Evolutionary conservation across 257 asterid genomes (phyloP).

Genomic region (Przewalskia tangutica): DNA sequence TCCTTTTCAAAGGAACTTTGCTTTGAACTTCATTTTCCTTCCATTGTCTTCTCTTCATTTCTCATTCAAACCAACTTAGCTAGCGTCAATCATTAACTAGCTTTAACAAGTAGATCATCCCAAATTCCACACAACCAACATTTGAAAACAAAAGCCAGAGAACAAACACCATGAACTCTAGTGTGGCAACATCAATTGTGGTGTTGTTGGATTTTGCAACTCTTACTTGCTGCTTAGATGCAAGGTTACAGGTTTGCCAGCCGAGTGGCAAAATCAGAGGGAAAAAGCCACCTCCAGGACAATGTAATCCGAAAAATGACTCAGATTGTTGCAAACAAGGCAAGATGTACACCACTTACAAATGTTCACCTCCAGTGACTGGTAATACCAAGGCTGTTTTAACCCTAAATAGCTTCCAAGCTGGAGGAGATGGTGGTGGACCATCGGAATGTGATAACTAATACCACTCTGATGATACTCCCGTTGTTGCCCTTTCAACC

Average conservation of each 20-base stretch:
- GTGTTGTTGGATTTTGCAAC: slow-evolving; percentile 4
- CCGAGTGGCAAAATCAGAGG: slow-evolving; percentile 31
- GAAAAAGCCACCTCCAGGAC: slow-evolving; percentile 29
- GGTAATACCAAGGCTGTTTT: slow-evolving; percentile 22
- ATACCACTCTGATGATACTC: slow-evolving; percentile 27
- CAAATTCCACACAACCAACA: not conserved
- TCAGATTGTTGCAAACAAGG: slow-evolving; percentile 29
- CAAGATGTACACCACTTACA: slow-evolving; percentile 25
- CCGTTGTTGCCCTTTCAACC: slow-evolving; percentile 30
- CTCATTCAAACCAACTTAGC: no score
- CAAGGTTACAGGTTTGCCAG: slow-evolving; percentile 17
- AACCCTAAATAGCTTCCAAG: slow-evolving; percentile 30
- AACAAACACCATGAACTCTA: not conserved
- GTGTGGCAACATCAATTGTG: not conserved
- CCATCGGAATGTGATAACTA: slow-evolving; percentile 29
- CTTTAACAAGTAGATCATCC: no score
- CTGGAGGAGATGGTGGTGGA: slow-evolving; percentile 39
- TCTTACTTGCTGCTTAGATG: not conserved
- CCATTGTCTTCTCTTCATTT: no score
- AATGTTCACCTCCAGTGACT: slow-evolving; percentile 24
- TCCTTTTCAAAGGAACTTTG: no score
- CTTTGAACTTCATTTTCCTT: no score
- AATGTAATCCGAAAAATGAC: slow-evolving; percentile 30
- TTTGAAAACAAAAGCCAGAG: not conserved
- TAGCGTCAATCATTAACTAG: no score